Conservation (phyloP, 1,284 basidiomycete species). For the Xanthoconium separans region DNA sequence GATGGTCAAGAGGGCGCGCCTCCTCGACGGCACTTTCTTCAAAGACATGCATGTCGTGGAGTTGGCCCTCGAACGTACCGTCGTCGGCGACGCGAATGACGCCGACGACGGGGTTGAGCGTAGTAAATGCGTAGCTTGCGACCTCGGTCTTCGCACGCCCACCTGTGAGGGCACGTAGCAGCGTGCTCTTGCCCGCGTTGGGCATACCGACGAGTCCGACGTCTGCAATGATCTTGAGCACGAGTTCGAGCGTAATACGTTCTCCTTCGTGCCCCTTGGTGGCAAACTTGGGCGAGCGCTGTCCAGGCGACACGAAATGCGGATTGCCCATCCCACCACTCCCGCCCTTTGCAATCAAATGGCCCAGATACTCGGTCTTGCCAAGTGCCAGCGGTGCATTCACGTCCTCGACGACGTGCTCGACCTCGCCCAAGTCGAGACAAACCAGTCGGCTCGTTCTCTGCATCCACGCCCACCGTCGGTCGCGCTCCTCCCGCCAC, state of each 20-base stretch:
- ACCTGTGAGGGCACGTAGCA: slow-evolving; percentile 87
- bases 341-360: slow-evolving; percentile 81
- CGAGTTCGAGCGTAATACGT: slow-evolving; percentile 81
- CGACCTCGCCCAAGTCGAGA: slow-evolving; percentile 60
- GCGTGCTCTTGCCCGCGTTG: slow-evolving; percentile 89
- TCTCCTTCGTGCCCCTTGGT: slow-evolving; percentile 82
- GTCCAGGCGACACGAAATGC: slow-evolving; percentile 68
- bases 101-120: slow-evolving; percentile 93
- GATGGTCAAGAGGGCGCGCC: slow-evolving; percentile 36
- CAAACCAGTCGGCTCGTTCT: slow-evolving; percentile 47
- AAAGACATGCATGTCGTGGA: slow-evolving; percentile 52
- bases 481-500: slow-evolving; percentile 63
- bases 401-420: slow-evolving; percentile 42
- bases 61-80: slow-evolving; percentile 70
- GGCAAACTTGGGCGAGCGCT: slow-evolving; percentile 79
- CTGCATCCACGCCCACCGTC: slow-evolving; percentile 45
- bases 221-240: slow-evolving; percentile 93
- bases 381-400: slow-evolving; percentile 70
- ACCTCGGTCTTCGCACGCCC: slow-evolving; percentile 83
- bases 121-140: slow-evolving; percentile 93
- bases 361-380: slow-evolving; percentile 57
- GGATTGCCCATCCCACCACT: slow-evolving; percentile 89
- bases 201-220: slow-evolving; percentile 95
- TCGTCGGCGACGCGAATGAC: slow-evolving; percentile 85
- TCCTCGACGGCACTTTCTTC: slow-evolving; percentile 74